Evolutionary conservation across 1,284 basidiomycete species (phyloP).

Genomic region (Microbotryum silenes-acaulis): DNA sequence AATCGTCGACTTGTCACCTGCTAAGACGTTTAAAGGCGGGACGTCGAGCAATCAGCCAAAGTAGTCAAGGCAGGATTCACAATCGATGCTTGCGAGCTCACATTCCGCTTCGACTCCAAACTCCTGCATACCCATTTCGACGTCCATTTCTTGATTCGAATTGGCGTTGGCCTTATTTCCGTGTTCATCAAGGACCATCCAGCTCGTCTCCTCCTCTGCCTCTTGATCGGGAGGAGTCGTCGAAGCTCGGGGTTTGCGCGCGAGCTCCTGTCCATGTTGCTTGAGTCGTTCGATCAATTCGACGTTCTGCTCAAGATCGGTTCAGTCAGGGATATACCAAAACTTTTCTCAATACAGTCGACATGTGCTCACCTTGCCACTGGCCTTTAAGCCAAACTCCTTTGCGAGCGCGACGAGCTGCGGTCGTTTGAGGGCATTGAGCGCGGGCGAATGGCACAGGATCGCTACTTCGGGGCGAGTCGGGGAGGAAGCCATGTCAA

Average conservation of each 20-base stretch:
- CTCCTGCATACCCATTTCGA: too few species aligned
- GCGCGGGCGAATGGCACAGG: constrained; percentile 9
- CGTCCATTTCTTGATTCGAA: too few species aligned
- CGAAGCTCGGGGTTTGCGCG: background rate
- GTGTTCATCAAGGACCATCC: background rate
- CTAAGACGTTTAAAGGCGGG: too few species aligned
- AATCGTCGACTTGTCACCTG: background rate
- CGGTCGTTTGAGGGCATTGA: constrained; percentile 12
- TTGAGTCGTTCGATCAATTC: constrained; percentile 14
- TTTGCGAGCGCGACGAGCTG: constrained; percentile 13
- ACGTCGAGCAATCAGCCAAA: too few species aligned
- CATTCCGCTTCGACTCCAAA: too few species aligned
- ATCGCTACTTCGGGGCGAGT: constrained; percentile 5
- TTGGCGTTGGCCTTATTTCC: background rate
- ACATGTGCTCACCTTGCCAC: constrained; percentile 14
- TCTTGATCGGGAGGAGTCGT: too few species aligned
- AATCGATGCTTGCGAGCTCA: too few species aligned
- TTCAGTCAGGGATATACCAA: background rate
- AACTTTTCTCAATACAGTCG: background rate
- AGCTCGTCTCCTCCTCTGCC: too few species aligned
- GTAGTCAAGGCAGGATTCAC: too few species aligned
- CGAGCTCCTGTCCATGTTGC: constrained; percentile 3
- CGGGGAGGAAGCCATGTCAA: too few species aligned
- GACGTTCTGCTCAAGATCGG: constrained; percentile 6
- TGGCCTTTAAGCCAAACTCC: constrained; percentile 5